Evolutionary conservation across 371 early-diverging fungal genomes (phyloP).

Genomic region (Mortierella sp.): DNA sequence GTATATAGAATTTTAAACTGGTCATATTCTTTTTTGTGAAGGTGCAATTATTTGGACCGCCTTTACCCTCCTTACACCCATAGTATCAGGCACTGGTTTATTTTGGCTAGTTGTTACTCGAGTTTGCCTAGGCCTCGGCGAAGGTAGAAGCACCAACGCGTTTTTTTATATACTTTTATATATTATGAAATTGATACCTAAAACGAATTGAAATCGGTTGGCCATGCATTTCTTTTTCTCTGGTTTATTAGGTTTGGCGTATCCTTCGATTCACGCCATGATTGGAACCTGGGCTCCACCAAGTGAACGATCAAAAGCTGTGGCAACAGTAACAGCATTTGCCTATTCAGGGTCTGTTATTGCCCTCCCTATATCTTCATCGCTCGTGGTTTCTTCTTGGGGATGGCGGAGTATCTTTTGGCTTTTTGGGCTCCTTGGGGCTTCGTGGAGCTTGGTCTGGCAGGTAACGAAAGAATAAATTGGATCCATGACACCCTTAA

Average conservation of each 20-base stretch:
- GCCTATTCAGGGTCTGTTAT: conserved; percentile 48
- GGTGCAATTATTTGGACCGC: conserved; percentile 51
- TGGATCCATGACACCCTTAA: background rate
- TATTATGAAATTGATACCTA: background rate
- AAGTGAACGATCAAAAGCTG: conserved; percentile 50
- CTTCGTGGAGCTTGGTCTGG: conserved; percentile 50
- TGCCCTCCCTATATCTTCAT: conserved; percentile 55
- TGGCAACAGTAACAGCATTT: conserved; percentile 48
- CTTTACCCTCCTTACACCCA: conserved; percentile 49
- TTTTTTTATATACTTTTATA: background rate
- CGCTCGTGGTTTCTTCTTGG: conserved; percentile 50
- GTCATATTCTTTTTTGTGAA: conserved; percentile 4
- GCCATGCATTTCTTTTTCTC: background rate
- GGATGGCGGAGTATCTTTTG: conserved; percentile 58
- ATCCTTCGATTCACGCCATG: conserved; percentile 54
- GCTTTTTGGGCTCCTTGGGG: conserved; percentile 50
- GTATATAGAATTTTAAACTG: background rate
- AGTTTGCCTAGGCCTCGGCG: conserved; percentile 50
- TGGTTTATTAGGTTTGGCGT: conserved; percentile 31
- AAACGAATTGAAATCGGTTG: too few species aligned
- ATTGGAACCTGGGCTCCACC: conserved; percentile 52
- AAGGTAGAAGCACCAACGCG: conserved; percentile 20
- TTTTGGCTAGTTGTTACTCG: conserved; percentile 39
- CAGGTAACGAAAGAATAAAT: conserved; percentile 21
- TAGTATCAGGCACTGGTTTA: conserved; percentile 29